Percentiles rank a stretch among this genome's conserved stretches.
phyloP scores from a whole-genome alignment of 805 yeast species.

The Yarrowia deformans region DNA sequence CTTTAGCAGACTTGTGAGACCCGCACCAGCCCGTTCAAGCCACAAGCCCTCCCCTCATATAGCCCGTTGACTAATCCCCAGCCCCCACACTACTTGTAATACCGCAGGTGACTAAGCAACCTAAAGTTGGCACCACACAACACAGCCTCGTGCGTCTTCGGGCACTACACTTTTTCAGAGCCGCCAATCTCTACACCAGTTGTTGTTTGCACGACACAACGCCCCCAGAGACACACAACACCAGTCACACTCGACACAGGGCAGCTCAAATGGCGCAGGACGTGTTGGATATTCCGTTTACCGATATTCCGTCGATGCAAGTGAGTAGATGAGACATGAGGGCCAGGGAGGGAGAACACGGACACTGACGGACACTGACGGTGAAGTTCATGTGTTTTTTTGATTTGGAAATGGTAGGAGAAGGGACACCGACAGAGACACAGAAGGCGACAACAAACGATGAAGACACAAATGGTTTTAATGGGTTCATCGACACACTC shows the following conservation, averaged over 20 bases:
- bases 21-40: neutral
- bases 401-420: neutral
- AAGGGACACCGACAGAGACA: neutral
- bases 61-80: neutral
- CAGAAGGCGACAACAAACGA: too few relatives aligned
- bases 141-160: slow-evolving; percentile 34
- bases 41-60: neutral
- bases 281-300: slow-evolving; percentile 38
- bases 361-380: neutral
- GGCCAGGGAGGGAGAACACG: neutral
- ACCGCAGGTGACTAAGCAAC: slow-evolving; percentile 36
- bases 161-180: slow-evolving; percentile 35
- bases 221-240: slow-evolving; percentile 6
- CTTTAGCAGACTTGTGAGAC: too few relatives aligned
- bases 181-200: slow-evolving; percentile 26
- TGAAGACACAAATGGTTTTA: too few relatives aligned
- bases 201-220: slow-evolving; percentile 35
- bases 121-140: slow-evolving; percentile 26
- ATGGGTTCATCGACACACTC: too few relatives aligned
- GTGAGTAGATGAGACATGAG: slow-evolving; percentile 21
- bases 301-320: slow-evolving; percentile 39
- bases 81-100: slow-evolving; percentile 18
- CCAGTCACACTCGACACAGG: slow-evolving; percentile 7
- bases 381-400: neutral
- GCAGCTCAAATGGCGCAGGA: slow-evolving; percentile 37